Percentiles rank a stretch among this genome's conserved stretches.
Evolutionary conservation across 441 rosid genomes (phyloP).

Genomic region (Kokia cookei): DNA sequence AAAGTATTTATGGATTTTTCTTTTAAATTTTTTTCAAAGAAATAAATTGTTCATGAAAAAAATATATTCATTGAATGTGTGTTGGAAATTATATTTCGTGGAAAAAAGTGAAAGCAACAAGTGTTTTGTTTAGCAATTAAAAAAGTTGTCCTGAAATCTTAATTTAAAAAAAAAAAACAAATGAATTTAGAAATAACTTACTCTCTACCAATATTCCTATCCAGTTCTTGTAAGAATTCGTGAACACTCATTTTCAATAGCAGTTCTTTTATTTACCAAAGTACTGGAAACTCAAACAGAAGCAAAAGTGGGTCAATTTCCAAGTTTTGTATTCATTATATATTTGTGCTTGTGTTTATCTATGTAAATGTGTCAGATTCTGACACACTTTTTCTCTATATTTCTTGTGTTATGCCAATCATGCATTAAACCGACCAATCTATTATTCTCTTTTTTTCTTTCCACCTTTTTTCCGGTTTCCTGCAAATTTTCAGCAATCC

Average conservation of each 20-base stretch:
- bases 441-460: conserved; percentile 10
- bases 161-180: neutral
- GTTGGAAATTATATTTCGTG: neutral
- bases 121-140: neutral
- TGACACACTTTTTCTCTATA: conserved; percentile 5
- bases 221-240: neutral
- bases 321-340: conserved; percentile 8
- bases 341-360: neutral
- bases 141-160: neutral
- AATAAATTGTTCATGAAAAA: too few relatives aligned
- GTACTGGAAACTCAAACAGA: conserved; percentile 10
- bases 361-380: conserved; percentile 22
- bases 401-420: conserved; percentile 8
- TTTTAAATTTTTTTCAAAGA: too few relatives aligned
- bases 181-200: neutral
- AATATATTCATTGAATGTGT: neutral
- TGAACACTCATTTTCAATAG: neutral
- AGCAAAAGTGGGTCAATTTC: conserved; percentile 19
- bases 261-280: neutral
- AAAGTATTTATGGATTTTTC: neutral
- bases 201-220: neutral
- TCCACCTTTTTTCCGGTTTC: neutral
- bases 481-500: conserved; percentile 14
- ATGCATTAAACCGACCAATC: conserved; percentile 23
- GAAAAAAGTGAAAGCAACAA: neutral